phyloP scores from a whole-genome alignment of 768 basidiomycete species.

The Infundibulicybe gibba region DNA sequence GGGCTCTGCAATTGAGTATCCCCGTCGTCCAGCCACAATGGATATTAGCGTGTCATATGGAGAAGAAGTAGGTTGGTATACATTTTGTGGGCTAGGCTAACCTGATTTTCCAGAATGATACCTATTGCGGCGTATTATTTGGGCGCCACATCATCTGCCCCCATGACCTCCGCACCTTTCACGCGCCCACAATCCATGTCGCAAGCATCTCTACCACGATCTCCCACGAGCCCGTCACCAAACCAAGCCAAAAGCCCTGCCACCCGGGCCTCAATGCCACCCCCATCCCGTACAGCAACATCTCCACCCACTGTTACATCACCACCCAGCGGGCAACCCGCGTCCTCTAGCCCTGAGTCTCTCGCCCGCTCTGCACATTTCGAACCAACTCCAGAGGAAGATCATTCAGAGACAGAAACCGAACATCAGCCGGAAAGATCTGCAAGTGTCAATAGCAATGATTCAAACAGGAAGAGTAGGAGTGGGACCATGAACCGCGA shows the following conservation, averaged over 20 bases:
- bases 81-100: background rate
- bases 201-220: conserved; percentile 50
- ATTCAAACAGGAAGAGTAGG: conserved; percentile 42
- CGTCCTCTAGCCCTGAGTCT: conserved; percentile 15
- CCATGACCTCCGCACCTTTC: conserved; percentile 34
- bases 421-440: conserved; percentile 23
- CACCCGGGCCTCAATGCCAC: conserved; percentile 69
- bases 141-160: conserved; percentile 55
- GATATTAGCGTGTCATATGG: conserved; percentile 85
- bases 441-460: conserved; percentile 11
- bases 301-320: conserved; percentile 37
- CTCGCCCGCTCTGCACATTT: conserved; percentile 25
- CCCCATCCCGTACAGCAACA: conserved; percentile 40
- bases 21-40: conserved; percentile 95
- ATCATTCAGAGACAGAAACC: conserved; percentile 31
- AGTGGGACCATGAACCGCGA: conserved; percentile 76
- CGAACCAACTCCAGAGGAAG: conserved; percentile 53
- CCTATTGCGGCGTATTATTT: conserved; percentile 82
- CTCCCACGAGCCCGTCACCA: conserved; percentile 32
- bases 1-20: conserved; percentile 91
- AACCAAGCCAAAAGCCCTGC: conserved; percentile 29
- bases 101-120: conserved; percentile 61
- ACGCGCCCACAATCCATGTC: conserved; percentile 76
- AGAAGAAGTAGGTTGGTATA: conserved; percentile 62
- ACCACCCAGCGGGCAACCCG: conserved; percentile 37